A percentile compares a stretch with the other conserved stretches of the same genome.
Evolutionary conservation across 2,329 filamentous ascomycete genomes (phyloP).

Genomic region (Trichoderma harzianum): DNA sequence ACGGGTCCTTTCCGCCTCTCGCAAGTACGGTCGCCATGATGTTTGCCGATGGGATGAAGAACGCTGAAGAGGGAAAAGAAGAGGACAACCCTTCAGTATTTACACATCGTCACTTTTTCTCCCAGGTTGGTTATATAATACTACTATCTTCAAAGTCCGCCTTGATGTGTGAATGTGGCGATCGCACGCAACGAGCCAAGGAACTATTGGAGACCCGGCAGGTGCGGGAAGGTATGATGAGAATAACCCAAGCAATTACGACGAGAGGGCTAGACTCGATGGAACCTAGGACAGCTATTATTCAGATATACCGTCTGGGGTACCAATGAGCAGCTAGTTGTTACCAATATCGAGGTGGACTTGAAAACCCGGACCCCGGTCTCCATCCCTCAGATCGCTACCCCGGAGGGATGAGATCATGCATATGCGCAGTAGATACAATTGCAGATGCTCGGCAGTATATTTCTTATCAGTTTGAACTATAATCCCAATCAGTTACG

Average conservation of each 20-base stretch:
- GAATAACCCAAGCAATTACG: conserved; percentile 17
- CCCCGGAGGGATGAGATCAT: conserved; percentile 5
- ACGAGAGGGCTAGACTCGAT: conserved; percentile 15
- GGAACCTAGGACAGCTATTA: background rate
- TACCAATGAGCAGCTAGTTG: background rate
- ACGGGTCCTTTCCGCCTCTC: conserved; percentile 2
- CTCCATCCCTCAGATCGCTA: background rate
- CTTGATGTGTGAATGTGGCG: background rate
- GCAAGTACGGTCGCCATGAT: conserved; percentile 20
- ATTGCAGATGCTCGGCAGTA: background rate
- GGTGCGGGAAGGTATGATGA: conserved; percentile 11
- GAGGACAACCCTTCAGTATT: background rate
- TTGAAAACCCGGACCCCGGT: background rate
- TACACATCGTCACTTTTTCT: background rate
- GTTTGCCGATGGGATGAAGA: background rate
- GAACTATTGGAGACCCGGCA: background rate
- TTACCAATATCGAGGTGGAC: background rate
- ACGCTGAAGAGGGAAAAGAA: background rate
- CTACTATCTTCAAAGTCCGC: background rate
- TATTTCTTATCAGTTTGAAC: background rate
- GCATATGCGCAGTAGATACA: background rate
- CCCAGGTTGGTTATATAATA: background rate
- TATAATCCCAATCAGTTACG: background rate
- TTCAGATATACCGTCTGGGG: background rate
- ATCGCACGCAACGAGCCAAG: conserved; percentile 15